Base-by-base conservation (phyloP, 768 basidiomycete species). In the Mycena haematopus region DNA sequence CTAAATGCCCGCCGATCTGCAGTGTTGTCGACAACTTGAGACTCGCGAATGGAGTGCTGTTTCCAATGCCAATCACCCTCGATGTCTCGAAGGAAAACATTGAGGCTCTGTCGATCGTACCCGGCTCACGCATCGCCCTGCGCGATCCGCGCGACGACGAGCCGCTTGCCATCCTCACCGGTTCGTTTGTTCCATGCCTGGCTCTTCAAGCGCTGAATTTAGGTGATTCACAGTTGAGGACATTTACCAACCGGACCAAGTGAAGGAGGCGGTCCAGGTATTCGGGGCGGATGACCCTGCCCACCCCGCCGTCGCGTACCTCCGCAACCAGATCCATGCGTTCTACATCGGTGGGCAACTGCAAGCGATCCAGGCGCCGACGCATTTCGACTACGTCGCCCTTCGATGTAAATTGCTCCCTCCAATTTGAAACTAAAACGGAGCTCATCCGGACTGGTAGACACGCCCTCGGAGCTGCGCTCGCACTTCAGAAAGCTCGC, bases 401-500 rank as follows among this genome's bases (percentile, higher is more conserved):
- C 86, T 99, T 55, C 85, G 97, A 75, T 99, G 93, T 96, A 71
- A 74, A 89, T 47, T 38, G 36, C 15, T n/a, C 13, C 5, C 56
- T 36, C 47, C 47, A 24, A 45, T 45, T 24, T 24, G 35, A 33
- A 27, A n/a, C n/a, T n/a, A n/a, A n/a, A n/a, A n/a, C 0, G 19
- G 11, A 50, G 14, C 35, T 53, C 31, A 54, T 53, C 21, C 62
- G 25, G 15, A 17, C 24, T 45, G 44, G 36, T 21, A 96, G 94
- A 90, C 76, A 97, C 96, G n/a, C 97, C 97, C 15, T 74, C 94
- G 19, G 95, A 99, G 76, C 83, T 99, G 54, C 91, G 97, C 52
- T 85, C 95, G 1, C 95, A 96, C 75, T 99, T 99, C 82, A 91
- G 91, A 75, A 99, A 99, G 76, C 83, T 99, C 63, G 88, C 97